Evolutionary conservation across 2,329 filamentous ascomycete species (phyloP).

Genomic region (Talaromyces sp.): DNA sequence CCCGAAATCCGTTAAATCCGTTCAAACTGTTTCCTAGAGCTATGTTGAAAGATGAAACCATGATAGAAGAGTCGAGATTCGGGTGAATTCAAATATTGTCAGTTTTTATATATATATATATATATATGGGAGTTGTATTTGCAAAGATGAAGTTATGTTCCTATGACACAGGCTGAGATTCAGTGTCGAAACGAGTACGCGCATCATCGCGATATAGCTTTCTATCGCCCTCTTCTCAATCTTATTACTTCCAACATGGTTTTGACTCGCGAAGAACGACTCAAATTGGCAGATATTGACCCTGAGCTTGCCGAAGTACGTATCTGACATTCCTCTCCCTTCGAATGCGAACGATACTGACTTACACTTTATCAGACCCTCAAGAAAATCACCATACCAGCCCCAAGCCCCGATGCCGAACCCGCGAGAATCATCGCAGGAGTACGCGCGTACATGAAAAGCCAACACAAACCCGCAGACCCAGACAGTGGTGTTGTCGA

Average conservation of each 20-base stretch:
- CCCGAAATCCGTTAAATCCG: constrained; percentile 14
- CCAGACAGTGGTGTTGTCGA: constrained; percentile 12
- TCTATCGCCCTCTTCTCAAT: too few relatives aligned
- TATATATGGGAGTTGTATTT: background rate
- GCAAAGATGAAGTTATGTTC: background rate
- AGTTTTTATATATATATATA: too few relatives aligned
- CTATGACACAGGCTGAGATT: background rate
- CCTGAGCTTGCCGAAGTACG: constrained; percentile 31
- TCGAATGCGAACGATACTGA: background rate
- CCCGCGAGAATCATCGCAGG: background rate
- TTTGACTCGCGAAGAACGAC: constrained; percentile 25
- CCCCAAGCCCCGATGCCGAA: background rate
- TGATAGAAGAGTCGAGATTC: background rate
- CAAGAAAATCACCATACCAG: background rate
- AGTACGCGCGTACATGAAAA: constrained; percentile 16
- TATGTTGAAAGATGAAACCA: background rate
- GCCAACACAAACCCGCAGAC: constrained; percentile 7
- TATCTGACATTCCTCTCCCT: background rate
- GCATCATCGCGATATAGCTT: background rate
- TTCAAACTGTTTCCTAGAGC: background rate
- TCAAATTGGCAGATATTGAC: constrained; percentile 30
- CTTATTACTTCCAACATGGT: background rate
- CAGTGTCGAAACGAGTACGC: background rate
- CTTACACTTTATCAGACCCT: background rate
- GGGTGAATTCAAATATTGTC: background rate